Base-by-base conservation (phyloP, 2,329 filamentous ascomycete genomes). In the Dactylonectria estremocensis region DNA sequence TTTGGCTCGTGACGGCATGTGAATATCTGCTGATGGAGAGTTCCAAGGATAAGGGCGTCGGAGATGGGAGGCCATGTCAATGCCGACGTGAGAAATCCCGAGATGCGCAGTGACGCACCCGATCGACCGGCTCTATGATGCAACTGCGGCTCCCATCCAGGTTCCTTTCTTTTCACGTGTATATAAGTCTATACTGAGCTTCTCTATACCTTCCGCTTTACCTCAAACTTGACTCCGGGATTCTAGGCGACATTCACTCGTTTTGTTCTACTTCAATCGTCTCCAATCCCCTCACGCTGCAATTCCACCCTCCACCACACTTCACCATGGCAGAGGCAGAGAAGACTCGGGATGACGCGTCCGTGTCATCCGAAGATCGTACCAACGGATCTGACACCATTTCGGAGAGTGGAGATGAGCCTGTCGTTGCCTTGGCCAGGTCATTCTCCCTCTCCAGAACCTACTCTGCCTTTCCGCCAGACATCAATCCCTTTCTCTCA, bases 381-480 rank as follows among this genome's bases (percentile, higher is more conserved):
- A 31, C 43, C 14, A 54, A 61, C 0, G 67, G 64, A 37, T 61
- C 40, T 20, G 61, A 65, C 1, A 70, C 67, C 14, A 33, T 60
- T 3, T 48, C 63, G n/a, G 65, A 69, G 1, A 52, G 48, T 10
- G 37, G 20, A 10, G n/a, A 59, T 8, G 61, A 61, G n/a, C 68
- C 66, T 1, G 62, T 73, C 31, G 22, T 56, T 2, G 56, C 60
- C 33, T 50, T 74, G 2, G 72, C 70, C 7, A 53, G 72, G 10
- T 64, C 62, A 2, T 72, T 74, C 28, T 74, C 72, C 4, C 54
- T 61, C 1, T 66, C 70, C 0, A 55, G 55, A 6, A 67, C 70
- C 9, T 70, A 58, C 24, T 74, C 72, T 2, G 49, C 54, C 1
- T 49, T 72, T 0, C 66, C 8, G 43, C 24, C 56, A 11, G 28